A percentile compares a stretch with the other conserved stretches of the same genome.
Evolutionary conservation across 495 filamentous ascomycete species (phyloP).

Genomic region (Stereocaulon alpinum): DNA sequence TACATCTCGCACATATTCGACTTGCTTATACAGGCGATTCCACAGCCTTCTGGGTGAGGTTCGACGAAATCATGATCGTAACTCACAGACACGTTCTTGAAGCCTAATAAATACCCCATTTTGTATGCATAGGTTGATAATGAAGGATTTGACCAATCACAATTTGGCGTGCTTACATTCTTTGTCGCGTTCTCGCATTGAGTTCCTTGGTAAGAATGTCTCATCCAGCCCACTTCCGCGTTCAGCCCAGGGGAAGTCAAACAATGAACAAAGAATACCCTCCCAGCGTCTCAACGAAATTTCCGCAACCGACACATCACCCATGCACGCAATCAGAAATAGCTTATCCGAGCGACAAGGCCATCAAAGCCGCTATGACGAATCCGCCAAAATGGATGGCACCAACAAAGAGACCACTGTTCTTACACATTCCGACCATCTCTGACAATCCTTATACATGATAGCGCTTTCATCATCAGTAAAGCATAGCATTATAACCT

Average conservation of each 20-base stretch:
- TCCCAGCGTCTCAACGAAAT: conserved; percentile 10
- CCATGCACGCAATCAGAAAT: conserved; percentile 14
- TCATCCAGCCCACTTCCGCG: conserved; percentile 19
- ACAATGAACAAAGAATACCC: conserved; percentile 26
- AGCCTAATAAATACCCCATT: conserved; percentile 10
- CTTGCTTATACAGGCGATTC: background rate
- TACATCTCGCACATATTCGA: background rate
- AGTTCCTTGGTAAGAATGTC: conserved; percentile 19
- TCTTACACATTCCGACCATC: conserved; percentile 15
- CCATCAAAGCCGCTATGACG: conserved; percentile 15
- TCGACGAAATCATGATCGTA: conserved; percentile 3
- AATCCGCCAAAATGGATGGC: conserved; percentile 3
- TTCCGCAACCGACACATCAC: conserved; percentile 17
- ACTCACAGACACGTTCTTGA: background rate
- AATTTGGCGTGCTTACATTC: conserved; percentile 16
- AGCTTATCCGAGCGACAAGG: conserved; percentile 7
- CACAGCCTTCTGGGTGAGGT: background rate
- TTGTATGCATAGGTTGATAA: conserved; percentile 3
- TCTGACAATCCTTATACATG: conserved; percentile 19
- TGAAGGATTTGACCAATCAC: conserved; percentile 2
- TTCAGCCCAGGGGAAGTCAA: conserved; percentile 17
- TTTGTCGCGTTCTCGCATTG: conserved; percentile 24
- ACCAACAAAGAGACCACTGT: conserved; percentile 19
- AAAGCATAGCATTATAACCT: conserved; percentile 19
- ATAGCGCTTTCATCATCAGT: conserved; percentile 16